Conservation (phyloP, 768 basidiomycete genomes). For the Boletus reticulatus region DNA sequence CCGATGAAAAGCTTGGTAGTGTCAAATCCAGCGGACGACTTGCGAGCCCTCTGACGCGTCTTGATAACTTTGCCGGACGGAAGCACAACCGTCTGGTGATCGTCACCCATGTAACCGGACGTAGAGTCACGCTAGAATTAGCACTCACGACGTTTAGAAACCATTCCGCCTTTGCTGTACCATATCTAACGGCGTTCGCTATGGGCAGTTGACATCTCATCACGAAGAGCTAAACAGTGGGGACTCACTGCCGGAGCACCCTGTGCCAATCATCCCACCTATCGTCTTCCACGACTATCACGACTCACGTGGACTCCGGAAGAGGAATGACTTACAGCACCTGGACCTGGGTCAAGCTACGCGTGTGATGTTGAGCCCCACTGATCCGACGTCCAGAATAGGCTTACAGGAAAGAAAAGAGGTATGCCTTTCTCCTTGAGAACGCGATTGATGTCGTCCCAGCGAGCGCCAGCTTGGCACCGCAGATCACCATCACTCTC, state of each 20-base stretch:
- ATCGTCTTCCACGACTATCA: conserved; percentile 52
- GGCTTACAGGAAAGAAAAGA: conserved; percentile 80
- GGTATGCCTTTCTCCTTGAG: conserved; percentile 70
- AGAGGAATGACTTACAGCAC: conserved; percentile 46
- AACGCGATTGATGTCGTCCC: conserved; percentile 74
- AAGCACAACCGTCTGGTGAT: conserved; percentile 71
- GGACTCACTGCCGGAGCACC: conserved; percentile 76
- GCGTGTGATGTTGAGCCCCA: background rate
- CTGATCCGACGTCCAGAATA: background rate
- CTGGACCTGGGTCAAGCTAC: conserved; percentile 71
- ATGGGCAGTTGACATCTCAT: background rate
- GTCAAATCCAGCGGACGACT: conserved; percentile 88
- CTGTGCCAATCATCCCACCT: conserved; percentile 87
- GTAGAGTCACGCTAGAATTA: background rate
- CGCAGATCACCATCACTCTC: conserved; percentile 72
- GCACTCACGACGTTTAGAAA: conserved; percentile 70
- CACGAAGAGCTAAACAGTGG: background rate
- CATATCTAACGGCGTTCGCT: conserved; percentile 85
- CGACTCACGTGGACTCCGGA: background rate
- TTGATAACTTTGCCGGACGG: conserved; percentile 86
- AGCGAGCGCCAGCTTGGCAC: conserved; percentile 73
- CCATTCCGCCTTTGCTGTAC: conserved; percentile 87
- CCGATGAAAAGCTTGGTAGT: conserved; percentile 87
- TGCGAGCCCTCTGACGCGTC: conserved; percentile 74
- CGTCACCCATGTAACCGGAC: background rate